phyloP scores from a whole-genome alignment of 805 yeast species.

The Candida oleophila region DNA sequence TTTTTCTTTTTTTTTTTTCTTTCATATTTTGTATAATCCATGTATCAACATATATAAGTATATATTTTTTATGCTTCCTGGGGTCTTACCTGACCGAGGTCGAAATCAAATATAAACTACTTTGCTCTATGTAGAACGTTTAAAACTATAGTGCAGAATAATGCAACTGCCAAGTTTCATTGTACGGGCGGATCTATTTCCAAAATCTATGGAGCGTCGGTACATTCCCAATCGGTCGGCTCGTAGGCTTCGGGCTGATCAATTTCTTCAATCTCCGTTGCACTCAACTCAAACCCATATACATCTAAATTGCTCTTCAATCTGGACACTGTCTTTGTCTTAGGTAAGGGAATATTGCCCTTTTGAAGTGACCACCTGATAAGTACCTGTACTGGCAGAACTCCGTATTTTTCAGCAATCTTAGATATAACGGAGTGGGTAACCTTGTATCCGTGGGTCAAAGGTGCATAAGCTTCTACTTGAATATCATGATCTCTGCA shows the following conservation, averaged over 20 bases:
- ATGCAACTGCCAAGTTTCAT: constrained; percentile 1
- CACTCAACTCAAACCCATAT: constrained; percentile 23
- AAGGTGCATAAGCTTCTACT: constrained; percentile 39
- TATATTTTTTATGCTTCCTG: too few relatives aligned
- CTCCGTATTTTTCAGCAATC: constrained; percentile 35
- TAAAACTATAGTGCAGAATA: too few relatives aligned
- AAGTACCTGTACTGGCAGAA: constrained; percentile 45
- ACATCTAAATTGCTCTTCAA: constrained; percentile 23
- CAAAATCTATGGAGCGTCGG: constrained; percentile 47
- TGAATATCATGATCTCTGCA: constrained; percentile 24
- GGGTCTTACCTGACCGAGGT: too few relatives aligned
- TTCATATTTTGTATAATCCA: too few relatives aligned
- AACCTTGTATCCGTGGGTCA: constrained; percentile 34
- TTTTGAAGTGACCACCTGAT: constrained; percentile 50
- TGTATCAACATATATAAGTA: too few relatives aligned
- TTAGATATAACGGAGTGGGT: constrained; percentile 26
- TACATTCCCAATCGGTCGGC: constrained; percentile 78
- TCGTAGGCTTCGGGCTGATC: constrained; percentile 50
- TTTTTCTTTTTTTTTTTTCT: too few relatives aligned
- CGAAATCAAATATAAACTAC: too few relatives aligned
- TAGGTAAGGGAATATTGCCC: constrained; percentile 42
- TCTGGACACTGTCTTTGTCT: constrained; percentile 24
- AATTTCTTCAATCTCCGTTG: constrained; percentile 21
- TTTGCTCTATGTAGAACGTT: too few relatives aligned
- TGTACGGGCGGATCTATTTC: too few relatives aligned